Evolutionary conservation across 306 rosid genomes (phyloP), one percentile per base, ranked within the genome.

Genomic region (Delonix regia): DNA sequence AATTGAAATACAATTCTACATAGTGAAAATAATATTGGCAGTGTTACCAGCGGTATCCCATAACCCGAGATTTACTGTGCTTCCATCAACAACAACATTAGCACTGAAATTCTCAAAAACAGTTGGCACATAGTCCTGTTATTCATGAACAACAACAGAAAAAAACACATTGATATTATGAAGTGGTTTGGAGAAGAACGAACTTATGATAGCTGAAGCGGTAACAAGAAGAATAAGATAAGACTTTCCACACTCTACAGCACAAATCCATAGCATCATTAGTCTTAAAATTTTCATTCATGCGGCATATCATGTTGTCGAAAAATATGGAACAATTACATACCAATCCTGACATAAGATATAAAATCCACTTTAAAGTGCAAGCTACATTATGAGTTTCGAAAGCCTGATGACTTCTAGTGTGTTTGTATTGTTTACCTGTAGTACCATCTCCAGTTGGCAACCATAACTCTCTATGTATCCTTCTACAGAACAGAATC

Each of bases 71-170:
- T 93, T 93, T 53, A 93, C 92, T 0, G 95, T 91, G 87, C 90
- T 91, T 77, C 98, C 98, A 86, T 93, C 98, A 81, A 91, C 98
- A 68, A 91, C 98, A 68, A 93, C 98, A 87, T 93, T 93, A 56
- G 98, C 98, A 81, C 98, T 93, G 88, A 93, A 93, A 79, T 93
- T 93, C 86, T 93, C 98, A 67, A 93, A 93, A 76, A 93, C 98
- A 1, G 97, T 93, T 2, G 98, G 98, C 71, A 91, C 98, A 21
- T 93, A 93, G 77, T 93, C 98, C 98, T 93, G 90, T 74, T 4
- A 56, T 49, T 42, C 36, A 42, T 42, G 52, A 74, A 21, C 64
- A 76, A 34, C 55, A 67, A 41, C 55, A 67, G 34, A 0, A 13
- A 57, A 3, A 16, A 59, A 4, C 62, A 39, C 5, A 60, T 19